Evolutionary conservation across 306 rosid species (phyloP), one percentile per base, ranked within the genome.

Genomic region (Pterocarpus macrocarpus): DNA sequence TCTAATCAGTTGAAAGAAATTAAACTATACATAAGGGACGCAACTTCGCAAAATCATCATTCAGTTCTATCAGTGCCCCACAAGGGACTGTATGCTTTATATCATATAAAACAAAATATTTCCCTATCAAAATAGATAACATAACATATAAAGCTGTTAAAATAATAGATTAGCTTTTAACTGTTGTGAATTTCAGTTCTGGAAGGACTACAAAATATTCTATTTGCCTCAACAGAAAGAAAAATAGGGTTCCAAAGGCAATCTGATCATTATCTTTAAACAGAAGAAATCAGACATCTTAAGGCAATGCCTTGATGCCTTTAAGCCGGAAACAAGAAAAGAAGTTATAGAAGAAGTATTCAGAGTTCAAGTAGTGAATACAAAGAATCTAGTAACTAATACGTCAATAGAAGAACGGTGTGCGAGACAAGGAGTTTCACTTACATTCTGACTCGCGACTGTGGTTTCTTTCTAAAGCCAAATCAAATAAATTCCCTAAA

Each of bases 401-500:
- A 49, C 15, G 33, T 33, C 56, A 67, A 22, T 22, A 22, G 28
- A 22, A 22, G 28, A 22, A 22, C 28, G 28, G 28, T 22, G 28
- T 22, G 28, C 28, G 28, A 22, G 28, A 59, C 32, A 72, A 61
- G 73, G 45, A 84, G 86, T 64, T 75, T 82, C 78, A 62, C 91
- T 84, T 88, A 91, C 97, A 83, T 81, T 88, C 91, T 50, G 89
- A 89, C 39, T 93, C 98, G 65, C 74, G 83, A 76, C 79, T 73
- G 62, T 80, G 89, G 84, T 91, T 87, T 81, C 94, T 86, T 85
- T 91, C 96, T 28, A 95, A 76, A 61, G 98, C 90, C 84, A 95
- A 92, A 84, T 95, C 98, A 90, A 91, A 95, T 80, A 95, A 94
- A 82, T 86, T 90, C 79, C 88, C 89, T 81, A 95, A 86, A 61